Evolutionary conservation across 2,329 filamentous ascomycete genomes (phyloP).

Genomic region (Ophiostoma quercus): DNA sequence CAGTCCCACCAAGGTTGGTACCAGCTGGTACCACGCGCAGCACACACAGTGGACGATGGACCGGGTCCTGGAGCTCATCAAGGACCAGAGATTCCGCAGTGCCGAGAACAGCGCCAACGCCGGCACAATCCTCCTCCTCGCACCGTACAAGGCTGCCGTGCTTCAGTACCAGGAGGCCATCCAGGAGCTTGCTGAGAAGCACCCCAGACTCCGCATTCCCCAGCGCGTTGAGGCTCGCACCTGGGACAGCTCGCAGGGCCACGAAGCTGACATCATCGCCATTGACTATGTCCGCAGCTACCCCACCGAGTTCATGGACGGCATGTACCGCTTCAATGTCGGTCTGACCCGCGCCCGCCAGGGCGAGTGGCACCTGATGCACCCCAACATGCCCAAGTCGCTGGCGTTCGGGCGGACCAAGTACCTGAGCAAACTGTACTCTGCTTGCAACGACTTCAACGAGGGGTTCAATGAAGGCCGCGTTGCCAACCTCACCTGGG

Average conservation of each 20-base stretch:
- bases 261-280: conserved; percentile 46
- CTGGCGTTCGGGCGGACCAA: conserved; percentile 17
- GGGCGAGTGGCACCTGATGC: conserved; percentile 45
- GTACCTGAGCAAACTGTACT: conserved; percentile 27
- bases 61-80: conserved; percentile 33
- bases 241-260: conserved; percentile 43
- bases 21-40: conserved; percentile 40
- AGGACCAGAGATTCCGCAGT: conserved; percentile 34
- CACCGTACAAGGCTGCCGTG: conserved; percentile 41
- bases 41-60: conserved; percentile 39
- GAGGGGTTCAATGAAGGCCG: conserved; percentile 25
- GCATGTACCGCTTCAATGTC: conserved; percentile 43
- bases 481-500: conserved; percentile 20
- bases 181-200: conserved; percentile 29
- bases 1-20: conserved; percentile 28
- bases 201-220: conserved; percentile 27
- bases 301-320: conserved; percentile 40
- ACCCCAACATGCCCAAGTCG: conserved; percentile 33
- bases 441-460: conserved; percentile 17
- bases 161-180: conserved; percentile 34
- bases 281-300: conserved; percentile 43
- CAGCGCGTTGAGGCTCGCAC: conserved; percentile 40
- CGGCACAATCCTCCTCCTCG: conserved; percentile 42
- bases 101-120: conserved; percentile 28
- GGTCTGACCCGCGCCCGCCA: conserved; percentile 43